phyloP scores from a whole-genome alignment of 1,139 yeast species.

The Hansenula sp. region DNA sequence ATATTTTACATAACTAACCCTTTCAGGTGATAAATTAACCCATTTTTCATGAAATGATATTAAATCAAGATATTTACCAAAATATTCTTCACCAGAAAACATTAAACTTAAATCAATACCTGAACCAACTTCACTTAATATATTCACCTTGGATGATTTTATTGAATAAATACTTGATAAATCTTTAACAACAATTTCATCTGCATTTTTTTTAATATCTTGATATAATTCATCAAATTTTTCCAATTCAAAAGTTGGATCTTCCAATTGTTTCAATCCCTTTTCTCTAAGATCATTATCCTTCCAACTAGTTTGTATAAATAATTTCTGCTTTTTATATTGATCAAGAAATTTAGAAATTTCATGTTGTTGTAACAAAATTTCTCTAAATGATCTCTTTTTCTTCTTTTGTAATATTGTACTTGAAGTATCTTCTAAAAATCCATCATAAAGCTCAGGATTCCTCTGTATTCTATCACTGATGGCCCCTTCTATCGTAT shows the following conservation, averaged over 20 bases:
- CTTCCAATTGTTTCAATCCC: slow-evolving; percentile 27
- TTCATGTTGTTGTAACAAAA: slow-evolving; percentile 65
- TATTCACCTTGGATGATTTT: slow-evolving; percentile 23
- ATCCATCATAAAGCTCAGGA: slow-evolving; percentile 40
- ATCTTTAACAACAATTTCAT: slow-evolving; percentile 15
- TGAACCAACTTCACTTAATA: slow-evolving; percentile 46
- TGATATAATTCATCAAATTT: slow-evolving; percentile 40
- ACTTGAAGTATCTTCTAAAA: slow-evolving; percentile 19
- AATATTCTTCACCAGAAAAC: slow-evolving; percentile 57
- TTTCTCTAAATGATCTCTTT: slow-evolving; percentile 36
- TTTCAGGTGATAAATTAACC: slow-evolving; percentile 35
- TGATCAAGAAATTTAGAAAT: slow-evolving; percentile 47
- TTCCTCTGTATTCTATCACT: slow-evolving; percentile 43
- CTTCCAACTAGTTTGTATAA: slow-evolving; percentile 23
- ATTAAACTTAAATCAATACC: slow-evolving; percentile 42
- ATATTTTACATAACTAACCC: slow-evolving; percentile 47
- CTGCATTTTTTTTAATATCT: slow-evolving; percentile 29
- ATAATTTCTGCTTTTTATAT: slow-evolving; percentile 35
- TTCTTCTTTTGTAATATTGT: slow-evolving; percentile 26
- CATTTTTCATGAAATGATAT: slow-evolving; percentile 44
- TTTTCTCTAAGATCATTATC: slow-evolving; percentile 18
- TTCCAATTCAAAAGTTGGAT: slow-evolving; percentile 29
- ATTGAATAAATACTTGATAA: slow-evolving; percentile 9
- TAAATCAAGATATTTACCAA: slow-evolving; percentile 65
- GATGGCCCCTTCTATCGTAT: slow-evolving; percentile 51